Conservation (phyloP, 768 basidiomycete species). For the Naganishia antarctica region DNA sequence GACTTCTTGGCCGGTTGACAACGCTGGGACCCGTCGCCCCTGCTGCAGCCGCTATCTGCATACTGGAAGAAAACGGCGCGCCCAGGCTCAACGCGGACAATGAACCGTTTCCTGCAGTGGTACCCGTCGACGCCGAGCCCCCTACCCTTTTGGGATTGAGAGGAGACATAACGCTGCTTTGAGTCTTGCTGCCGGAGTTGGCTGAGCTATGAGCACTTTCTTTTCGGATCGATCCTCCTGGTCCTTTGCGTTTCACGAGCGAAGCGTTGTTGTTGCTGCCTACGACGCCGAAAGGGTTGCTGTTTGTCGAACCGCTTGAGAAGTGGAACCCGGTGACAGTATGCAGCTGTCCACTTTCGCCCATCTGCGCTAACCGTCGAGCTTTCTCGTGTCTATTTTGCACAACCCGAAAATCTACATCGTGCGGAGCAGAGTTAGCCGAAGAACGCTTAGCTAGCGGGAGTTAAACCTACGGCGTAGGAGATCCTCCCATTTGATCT, state of each 20-base stretch:
- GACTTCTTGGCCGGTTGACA: conserved; percentile 20
- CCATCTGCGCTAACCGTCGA: conserved; percentile 68
- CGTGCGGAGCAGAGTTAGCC: background rate
- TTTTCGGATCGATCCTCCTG: conserved; percentile 32
- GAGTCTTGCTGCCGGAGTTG: conserved; percentile 17
- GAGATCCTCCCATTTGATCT: conserved; percentile 96
- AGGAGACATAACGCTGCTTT: conserved; percentile 35
- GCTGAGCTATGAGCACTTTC: conserved; percentile 15
- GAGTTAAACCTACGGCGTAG: conserved; percentile 55
- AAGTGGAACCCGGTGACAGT: conserved; percentile 39
- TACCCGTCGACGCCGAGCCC: conserved; percentile 1
- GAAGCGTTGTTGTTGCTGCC: conserved; percentile 20
- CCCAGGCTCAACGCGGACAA: conserved; percentile 25
- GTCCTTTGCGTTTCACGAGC: conserved; percentile 31
- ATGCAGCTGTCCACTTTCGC: conserved; percentile 52
- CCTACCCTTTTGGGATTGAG: conserved; percentile 42
- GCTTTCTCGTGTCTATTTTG: conserved; percentile 90
- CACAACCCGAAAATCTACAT: conserved; percentile 70
- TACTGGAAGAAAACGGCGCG: conserved; percentile 26
- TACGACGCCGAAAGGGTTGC: conserved; percentile 29
- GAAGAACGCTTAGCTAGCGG: background rate
- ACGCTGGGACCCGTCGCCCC: conserved; percentile 16
- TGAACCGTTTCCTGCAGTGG: background rate
- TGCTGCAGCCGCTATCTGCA: conserved; percentile 9
- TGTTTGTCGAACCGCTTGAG: conserved; percentile 40